These are phyloP conservation scores for Zygnema circumcarinatum DNA, from an alignment of 139 green algal species.

Conservation along the genomic window DNA sequence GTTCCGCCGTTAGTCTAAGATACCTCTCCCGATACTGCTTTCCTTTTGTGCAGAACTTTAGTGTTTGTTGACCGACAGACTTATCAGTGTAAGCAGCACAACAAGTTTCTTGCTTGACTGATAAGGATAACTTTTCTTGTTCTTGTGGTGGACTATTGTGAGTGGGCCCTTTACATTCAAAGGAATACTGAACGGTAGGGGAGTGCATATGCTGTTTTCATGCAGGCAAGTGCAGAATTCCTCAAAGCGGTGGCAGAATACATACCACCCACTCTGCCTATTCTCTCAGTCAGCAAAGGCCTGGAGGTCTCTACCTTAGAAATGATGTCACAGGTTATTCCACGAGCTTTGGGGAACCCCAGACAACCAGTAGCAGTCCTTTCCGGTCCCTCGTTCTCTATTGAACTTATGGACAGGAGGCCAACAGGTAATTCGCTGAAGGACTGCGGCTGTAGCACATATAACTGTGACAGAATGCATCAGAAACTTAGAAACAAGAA, in stretches of 20 bases:
- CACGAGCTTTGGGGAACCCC: slow-evolving; percentile 73
- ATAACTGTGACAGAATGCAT: background rate
- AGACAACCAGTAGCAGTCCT: slow-evolving; percentile 88
- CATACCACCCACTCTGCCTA: slow-evolving; percentile 80
- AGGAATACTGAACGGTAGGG: too few species aligned
- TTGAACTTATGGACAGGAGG: slow-evolving; percentile 79
- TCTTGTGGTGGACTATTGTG: too few species aligned
- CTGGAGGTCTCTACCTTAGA: slow-evolving; percentile 81
- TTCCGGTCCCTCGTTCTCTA: slow-evolving; percentile 92
- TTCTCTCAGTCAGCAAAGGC: slow-evolving; percentile 95
- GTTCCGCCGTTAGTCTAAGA: too few species aligned
- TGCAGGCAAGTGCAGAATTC: slow-evolving; percentile 25
- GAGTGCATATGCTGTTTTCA: too few species aligned
- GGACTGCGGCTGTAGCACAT: background rate
- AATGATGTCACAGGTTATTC: slow-evolving; percentile 95
- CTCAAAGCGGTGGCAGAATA: slow-evolving; percentile 53
- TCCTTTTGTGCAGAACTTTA: too few species aligned
- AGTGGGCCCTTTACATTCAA: too few species aligned
- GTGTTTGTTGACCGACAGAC: too few species aligned
- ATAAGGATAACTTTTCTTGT: too few species aligned
- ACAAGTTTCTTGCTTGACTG: too few species aligned
- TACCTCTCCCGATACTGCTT: too few species aligned
- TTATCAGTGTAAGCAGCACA: too few species aligned
- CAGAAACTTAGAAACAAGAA: background rate
- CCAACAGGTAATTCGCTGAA: slow-evolving; percentile 65